Percentiles rank a stretch among this genome's conserved stretches.
phyloP scores from a whole-genome alignment of 2,329 filamentous ascomycete species.

The Ceratocystis smalleyi region DNA sequence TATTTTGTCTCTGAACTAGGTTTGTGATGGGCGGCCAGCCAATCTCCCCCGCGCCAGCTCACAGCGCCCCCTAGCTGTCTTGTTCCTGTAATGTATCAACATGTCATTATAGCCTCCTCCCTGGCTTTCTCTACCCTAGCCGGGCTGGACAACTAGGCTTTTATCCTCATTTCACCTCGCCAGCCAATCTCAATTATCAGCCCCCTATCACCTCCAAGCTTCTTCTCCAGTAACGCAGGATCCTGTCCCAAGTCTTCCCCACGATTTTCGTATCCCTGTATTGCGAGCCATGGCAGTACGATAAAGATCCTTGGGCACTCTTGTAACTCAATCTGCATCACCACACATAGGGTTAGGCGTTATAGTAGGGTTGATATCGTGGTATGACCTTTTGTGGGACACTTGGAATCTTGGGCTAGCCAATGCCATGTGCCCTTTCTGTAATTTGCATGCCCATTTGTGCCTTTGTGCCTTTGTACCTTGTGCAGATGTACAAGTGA shows the following conservation, averaged over 20 bases:
- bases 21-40: too few relatives aligned
- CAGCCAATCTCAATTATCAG: neutral
- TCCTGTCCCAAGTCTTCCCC: neutral
- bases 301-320: neutral
- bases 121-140: too few relatives aligned
- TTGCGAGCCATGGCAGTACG: neutral
- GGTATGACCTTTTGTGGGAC: neutral
- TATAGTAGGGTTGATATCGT: neutral
- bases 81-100: too few relatives aligned
- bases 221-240: neutral
- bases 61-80: too few relatives aligned
- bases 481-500: neutral
- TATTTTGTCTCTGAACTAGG: too few relatives aligned
- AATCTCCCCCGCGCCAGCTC: too few relatives aligned
- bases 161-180: neutral
- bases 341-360: neutral
- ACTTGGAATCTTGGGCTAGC: too few relatives aligned
- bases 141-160: too few relatives aligned
- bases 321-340: neutral
- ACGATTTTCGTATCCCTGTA: neutral
- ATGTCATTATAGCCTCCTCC: too few relatives aligned
- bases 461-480: neutral
- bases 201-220: neutral
- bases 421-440: neutral
- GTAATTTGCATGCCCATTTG: neutral